A percentile compares a stretch with the other conserved stretches of the same genome.
phyloP scores from a whole-genome alignment of 2,329 filamentous ascomycete genomes.

The Ceratocystis colombiana region DNA sequence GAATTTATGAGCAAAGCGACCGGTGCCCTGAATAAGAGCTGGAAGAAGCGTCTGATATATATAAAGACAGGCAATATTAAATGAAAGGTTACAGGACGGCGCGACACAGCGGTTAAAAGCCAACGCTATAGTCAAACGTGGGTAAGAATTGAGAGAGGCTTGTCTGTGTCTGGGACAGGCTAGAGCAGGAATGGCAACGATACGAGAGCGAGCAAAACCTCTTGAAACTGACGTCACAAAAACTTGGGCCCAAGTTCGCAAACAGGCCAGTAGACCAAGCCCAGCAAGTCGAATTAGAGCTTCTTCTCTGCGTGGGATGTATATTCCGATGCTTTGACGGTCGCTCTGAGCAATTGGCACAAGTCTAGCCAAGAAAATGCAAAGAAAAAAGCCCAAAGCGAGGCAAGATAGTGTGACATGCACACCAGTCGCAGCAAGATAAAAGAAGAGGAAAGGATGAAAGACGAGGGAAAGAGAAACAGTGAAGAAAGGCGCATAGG shows the following conservation, averaged over 20 bases:
- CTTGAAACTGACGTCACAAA: constrained; percentile 7
- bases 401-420: no score
- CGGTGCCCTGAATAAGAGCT: background rate
- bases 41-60: background rate
- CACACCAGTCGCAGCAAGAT: no score
- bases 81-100: background rate
- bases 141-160: background rate
- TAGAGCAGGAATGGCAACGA: background rate
- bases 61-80: background rate
- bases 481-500: no score
- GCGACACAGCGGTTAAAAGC: background rate
- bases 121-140: background rate
- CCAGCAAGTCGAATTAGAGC: background rate
- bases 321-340: no score
- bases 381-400: no score
- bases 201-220: background rate
- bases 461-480: no score
- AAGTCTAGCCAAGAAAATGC: no score
- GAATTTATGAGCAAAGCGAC: background rate
- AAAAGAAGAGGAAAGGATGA: no score
- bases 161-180: background rate
- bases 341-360: no score
- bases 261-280: background rate
- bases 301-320: background rate
- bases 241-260: background rate